Evolutionary conservation across 306 rosid genomes (phyloP), one percentile per base, ranked within the genome.

Genomic region (Vachellia pachyceras): DNA sequence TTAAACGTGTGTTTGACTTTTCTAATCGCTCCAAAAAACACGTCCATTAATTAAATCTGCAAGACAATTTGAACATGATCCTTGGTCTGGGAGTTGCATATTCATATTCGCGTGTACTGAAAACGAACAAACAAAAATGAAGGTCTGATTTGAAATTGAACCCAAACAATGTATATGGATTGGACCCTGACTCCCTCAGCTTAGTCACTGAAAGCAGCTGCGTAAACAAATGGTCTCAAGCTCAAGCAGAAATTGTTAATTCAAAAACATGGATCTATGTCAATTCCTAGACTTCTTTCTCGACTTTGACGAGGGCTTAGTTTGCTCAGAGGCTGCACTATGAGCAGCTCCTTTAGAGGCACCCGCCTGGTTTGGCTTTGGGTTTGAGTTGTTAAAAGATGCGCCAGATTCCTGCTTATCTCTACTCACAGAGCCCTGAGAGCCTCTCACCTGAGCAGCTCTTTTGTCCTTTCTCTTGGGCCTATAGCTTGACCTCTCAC

Each of bases 401-500:
- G 88, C 76, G 76, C 89, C 84, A 1, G 88, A 72, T 58, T 95
- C 97, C 0, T 88, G 93, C 84, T 93, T 95, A 6, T 93, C 99
- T 93, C 97, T 90, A 77, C 65, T 84, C 35, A 92, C 98, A 29
- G 97, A 87, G 61, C 99, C 99, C 86, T 93, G 99, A 13, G 98
- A 89, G 77, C 99, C 99, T 92, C 99, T 94, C 82, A 93, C 98
- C 73, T 96, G 99, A 61, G 94, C 94, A 17, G 99, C 97, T 85
- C 98, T 90, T 87, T 93, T 96, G 88, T 96, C 97, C 89, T 92
- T 96, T 84, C 98, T 89, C 91, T 92, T 96, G 7, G 99, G 99
- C 87, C 98, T 91, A 76, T 79, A 96, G 65, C 94, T 92, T 17
- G 99, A 96, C 73, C 99, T 91, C 78, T 96, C 98, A 78, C 98